Base-by-base conservation (phyloP, 2,329 filamentous ascomycete genomes). In the Nemania sp. region DNA sequence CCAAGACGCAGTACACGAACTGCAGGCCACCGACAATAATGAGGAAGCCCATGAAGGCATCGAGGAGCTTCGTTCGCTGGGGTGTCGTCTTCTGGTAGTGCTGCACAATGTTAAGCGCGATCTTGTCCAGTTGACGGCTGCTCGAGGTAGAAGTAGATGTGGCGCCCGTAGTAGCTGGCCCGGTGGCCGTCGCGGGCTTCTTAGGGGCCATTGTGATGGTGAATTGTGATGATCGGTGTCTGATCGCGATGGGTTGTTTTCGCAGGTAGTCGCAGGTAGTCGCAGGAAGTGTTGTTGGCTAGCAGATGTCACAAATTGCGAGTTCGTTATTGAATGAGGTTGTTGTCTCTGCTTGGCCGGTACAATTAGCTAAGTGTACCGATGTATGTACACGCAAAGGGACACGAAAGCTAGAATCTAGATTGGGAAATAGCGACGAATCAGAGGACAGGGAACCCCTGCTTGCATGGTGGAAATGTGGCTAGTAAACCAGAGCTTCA, bases 1-100 rank as follows among this genome's bases (percentile, higher is more conserved):
- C 93, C 74, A 98, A 77, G 64, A 98, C 85, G 79, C 95, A 98
- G 82, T 99, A 99, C 68, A 92, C 80, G 80, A 99, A 98, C 82
- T 99, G 96, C 76, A 98, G 80, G n/a, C 84, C 93, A 58, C 94
- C 96, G 4, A 97, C 93, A 1, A 90, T 85, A 24, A 96, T 89
- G 67, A 99, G 84, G 80, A 98, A 99, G 3, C 82, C 88, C 88
- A 99, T 90, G 80, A 99, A 99, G 41, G 88, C 88, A 80, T 99
- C 96, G 70, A 98, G 87, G 69, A 99, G 88, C 87, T 97, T 96
- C 55, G 92, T 95, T 70, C 95, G 90, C 86, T 97, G 94, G 54
- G 95, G 90, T 52, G 96, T 99, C 74, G 89, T 87, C 73, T 91
- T 84, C 63, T 90, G 80, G 82, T 99, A 99, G 81, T 93, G 89